Evolutionary conservation across 306 rosid genomes (phyloP).

Genomic region (Ziziphus jujuba): DNA sequence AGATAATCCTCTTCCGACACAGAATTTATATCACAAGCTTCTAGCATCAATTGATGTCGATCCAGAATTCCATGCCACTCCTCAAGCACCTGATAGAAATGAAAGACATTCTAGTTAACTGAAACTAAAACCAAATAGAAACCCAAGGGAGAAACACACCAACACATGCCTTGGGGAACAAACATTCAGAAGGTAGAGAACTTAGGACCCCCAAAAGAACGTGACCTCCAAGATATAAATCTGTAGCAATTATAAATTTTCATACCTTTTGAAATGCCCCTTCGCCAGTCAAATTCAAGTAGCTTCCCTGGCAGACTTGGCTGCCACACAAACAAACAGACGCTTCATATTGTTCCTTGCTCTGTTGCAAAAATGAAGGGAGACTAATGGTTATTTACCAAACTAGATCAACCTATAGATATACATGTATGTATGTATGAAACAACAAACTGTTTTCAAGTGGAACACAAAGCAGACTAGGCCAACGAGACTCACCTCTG

Average conservation of each 20-base stretch:
- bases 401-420: neutral
- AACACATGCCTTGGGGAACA: slow-evolving; percentile 5
- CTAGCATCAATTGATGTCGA: slow-evolving; percentile 83
- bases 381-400: slow-evolving; percentile 23
- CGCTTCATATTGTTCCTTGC: slow-evolving; percentile 98
- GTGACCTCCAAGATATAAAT: neutral
- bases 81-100: slow-evolving; percentile 68
- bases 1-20: slow-evolving; percentile 89
- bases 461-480: slow-evolving; percentile 1
- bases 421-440: neutral
- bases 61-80: slow-evolving; percentile 90
- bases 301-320: slow-evolving; percentile 98
- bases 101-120: slow-evolving; percentile 29
- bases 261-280: slow-evolving; percentile 87
- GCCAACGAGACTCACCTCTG: slow-evolving; percentile 73
- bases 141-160: slow-evolving; percentile 7
- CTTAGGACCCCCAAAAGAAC: neutral
- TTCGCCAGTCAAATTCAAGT: slow-evolving; percentile 95
- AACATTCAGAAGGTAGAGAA: neutral
- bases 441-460: neutral
- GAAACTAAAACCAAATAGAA: slow-evolving; percentile 9
- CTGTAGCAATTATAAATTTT: neutral
- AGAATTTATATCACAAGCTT: slow-evolving; percentile 81
- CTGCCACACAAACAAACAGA: slow-evolving; percentile 99
- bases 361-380: slow-evolving; percentile 46